Conservation (phyloP, 2,329 filamentous ascomycete genomes). For the Westerdykella sp. region DNA sequence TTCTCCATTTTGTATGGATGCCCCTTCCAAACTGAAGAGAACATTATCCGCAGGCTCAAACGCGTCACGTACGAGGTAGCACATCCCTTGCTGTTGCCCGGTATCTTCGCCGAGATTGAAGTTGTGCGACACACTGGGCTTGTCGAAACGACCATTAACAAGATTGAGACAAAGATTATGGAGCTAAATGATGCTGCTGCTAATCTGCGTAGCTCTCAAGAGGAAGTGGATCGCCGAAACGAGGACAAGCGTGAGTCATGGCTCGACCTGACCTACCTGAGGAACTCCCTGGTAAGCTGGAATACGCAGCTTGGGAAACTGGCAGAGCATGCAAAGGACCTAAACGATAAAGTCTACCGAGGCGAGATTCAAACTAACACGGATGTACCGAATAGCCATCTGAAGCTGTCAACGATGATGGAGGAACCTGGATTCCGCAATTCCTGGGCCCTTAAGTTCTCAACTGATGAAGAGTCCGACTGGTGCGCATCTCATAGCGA, state of each 20-base stretch:
- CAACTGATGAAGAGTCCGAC: too few relatives aligned
- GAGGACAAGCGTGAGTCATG: slow-evolving; percentile 10
- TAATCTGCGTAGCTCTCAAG: not conserved
- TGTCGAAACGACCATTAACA: slow-evolving; percentile 9
- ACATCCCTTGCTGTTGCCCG: slow-evolving; percentile 13
- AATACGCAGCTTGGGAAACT: slow-evolving; percentile 13
- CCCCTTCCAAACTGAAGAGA: slow-evolving; percentile 3
- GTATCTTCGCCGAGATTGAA: slow-evolving; percentile 14
- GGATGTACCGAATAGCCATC: too few relatives aligned
- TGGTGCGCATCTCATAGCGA: too few relatives aligned
- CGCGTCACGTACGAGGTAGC: slow-evolving; percentile 5
- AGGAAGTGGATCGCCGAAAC: slow-evolving; percentile 5
- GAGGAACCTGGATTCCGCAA: too few relatives aligned
- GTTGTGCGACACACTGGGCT: slow-evolving; percentile 5
- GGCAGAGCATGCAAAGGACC: slow-evolving; percentile 2
- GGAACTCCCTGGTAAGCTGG: slow-evolving; percentile 13
- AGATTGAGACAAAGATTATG: slow-evolving; percentile 12
- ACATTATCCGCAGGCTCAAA: slow-evolving; percentile 7
- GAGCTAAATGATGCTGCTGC: slow-evolving; percentile 6
- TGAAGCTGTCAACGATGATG: too few relatives aligned
- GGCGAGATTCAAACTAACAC: too few relatives aligned
- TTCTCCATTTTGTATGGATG: slow-evolving; percentile 15
- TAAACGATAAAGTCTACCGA: not conserved
- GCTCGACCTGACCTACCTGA: slow-evolving; percentile 14
- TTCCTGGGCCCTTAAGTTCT: too few relatives aligned